phyloP scores from a whole-genome alignment of 331 rosid genomes.

The Rosa hybrid region DNA sequence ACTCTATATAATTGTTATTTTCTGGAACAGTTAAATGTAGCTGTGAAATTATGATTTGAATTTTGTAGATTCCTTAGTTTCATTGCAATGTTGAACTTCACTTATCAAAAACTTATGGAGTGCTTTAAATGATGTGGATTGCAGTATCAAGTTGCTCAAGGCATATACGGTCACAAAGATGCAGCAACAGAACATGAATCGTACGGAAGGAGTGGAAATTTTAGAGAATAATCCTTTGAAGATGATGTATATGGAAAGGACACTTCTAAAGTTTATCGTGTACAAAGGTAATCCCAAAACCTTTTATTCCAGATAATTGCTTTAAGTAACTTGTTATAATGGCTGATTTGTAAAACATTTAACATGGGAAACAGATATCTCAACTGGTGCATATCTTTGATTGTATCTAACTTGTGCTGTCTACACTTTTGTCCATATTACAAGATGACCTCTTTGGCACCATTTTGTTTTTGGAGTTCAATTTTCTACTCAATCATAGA shows the following conservation, averaged over 20 bases:
- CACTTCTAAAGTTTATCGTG: slow-evolving; percentile 39
- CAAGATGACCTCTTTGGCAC: no score
- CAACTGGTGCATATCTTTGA: no score
- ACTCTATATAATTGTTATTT: no score
- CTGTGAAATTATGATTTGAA: background rate
- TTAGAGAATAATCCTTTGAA: slow-evolving; percentile 38
- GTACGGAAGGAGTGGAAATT: slow-evolving; percentile 44
- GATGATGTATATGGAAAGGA: slow-evolving; percentile 44
- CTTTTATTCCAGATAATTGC: no score
- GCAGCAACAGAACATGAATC: slow-evolving; percentile 45
- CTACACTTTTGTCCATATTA: no score
- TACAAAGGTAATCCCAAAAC: slow-evolving; percentile 38
- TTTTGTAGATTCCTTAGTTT: background rate
- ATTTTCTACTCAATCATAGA: no score
- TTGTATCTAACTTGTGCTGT: no score
- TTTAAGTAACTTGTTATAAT: no score
- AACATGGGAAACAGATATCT: no score
- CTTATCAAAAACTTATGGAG: background rate
- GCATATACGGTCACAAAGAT: slow-evolving; percentile 45
- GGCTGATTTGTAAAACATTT: no score
- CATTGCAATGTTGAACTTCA: background rate
- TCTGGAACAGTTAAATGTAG: no score
- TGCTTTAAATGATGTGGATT: slow-evolving; percentile 7
- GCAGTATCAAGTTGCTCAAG: slow-evolving; percentile 48
- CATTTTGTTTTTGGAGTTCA: no score